Evolutionary conservation across 768 basidiomycete genomes (phyloP).

Genomic region (Mycena galericulata): DNA sequence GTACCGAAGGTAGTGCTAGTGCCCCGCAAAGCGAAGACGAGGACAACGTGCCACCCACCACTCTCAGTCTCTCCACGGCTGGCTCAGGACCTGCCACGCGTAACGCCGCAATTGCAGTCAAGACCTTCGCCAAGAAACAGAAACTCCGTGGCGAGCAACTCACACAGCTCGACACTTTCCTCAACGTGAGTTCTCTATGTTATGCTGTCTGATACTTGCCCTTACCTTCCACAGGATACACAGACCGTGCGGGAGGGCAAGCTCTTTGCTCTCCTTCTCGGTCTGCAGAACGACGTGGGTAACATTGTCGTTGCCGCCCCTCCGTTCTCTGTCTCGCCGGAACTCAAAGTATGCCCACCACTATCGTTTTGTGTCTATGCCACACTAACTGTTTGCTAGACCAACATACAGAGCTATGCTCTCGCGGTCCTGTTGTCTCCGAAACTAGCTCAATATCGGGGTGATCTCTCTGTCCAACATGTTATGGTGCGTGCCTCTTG

Average conservation of each 20-base stretch:
- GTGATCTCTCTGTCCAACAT: conserved; percentile 12
- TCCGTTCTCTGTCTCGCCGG: conserved; percentile 16
- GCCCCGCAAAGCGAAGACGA: neutral
- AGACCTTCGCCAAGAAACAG: neutral
- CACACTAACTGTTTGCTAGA: conserved; percentile 17
- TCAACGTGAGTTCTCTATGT: neutral
- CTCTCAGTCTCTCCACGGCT: neutral
- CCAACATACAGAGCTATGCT: conserved; percentile 36
- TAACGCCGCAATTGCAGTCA: neutral
- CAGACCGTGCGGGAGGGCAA: neutral
- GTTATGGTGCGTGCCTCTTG: too few species aligned
- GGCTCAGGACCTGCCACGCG: neutral
- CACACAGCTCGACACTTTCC: neutral
- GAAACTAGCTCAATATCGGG: conserved; percentile 39
- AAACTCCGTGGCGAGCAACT: conserved; percentile 7
- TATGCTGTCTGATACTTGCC: neutral
- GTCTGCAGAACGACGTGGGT: conserved; percentile 29
- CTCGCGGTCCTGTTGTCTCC: conserved; percentile 37
- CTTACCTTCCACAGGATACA: neutral
- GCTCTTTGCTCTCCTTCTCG: neutral
- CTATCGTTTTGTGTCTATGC: neutral
- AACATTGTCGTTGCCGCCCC: conserved; percentile 22
- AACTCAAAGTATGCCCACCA: conserved; percentile 17
- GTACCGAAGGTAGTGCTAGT: too few species aligned
- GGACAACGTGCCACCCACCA: neutral